phyloP scores from a whole-genome alignment of 257 asterid genomes.

The Salvia rosmarinus region DNA sequence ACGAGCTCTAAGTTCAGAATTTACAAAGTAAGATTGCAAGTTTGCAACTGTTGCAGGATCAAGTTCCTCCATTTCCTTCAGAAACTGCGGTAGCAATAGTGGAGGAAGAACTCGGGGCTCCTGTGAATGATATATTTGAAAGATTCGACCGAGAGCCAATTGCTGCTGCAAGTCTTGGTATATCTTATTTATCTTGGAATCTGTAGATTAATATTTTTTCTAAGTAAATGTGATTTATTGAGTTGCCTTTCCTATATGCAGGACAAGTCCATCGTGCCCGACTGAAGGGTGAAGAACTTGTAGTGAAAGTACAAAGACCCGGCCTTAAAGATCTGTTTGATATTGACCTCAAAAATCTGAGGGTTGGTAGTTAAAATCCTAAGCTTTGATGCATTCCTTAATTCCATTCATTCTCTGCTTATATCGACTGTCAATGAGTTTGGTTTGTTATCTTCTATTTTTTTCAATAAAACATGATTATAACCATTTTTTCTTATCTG shows the following conservation, averaged over 20 bases:
- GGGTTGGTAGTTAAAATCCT: conserved; percentile 55
- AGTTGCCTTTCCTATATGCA: conserved; percentile 36
- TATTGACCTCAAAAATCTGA: conserved; percentile 84
- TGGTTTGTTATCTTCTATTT: too few relatives aligned
- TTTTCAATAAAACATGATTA: background rate
- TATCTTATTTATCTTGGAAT: conserved; percentile 14
- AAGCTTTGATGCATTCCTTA: conserved; percentile 11
- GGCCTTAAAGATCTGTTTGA: conserved; percentile 91
- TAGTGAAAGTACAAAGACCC: conserved; percentile 90
- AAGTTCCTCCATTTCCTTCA: conserved; percentile 96
- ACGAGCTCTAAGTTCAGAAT: too few relatives aligned
- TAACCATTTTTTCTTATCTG: conserved; percentile 13
- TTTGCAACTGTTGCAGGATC: conserved; percentile 99
- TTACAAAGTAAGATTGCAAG: too few relatives aligned
- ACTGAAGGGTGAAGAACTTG: conserved; percentile 74
- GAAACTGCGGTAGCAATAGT: conserved; percentile 76
- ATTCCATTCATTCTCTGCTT: too few relatives aligned
- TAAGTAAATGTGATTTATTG: conserved; percentile 1
- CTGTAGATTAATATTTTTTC: background rate
- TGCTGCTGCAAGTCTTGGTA: conserved; percentile 98
- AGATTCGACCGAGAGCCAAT: conserved; percentile 85
- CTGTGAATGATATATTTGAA: conserved; percentile 62
- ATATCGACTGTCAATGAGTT: too few relatives aligned
- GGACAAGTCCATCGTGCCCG: conserved; percentile 97
- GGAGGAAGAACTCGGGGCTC: conserved; percentile 80